Percentiles rank a stretch among this genome's conserved stretches.
These are phyloP conservation scores for Fraxinus anomala DNA, from an alignment of 257 asterid species.

Conservation along the genomic window DNA sequence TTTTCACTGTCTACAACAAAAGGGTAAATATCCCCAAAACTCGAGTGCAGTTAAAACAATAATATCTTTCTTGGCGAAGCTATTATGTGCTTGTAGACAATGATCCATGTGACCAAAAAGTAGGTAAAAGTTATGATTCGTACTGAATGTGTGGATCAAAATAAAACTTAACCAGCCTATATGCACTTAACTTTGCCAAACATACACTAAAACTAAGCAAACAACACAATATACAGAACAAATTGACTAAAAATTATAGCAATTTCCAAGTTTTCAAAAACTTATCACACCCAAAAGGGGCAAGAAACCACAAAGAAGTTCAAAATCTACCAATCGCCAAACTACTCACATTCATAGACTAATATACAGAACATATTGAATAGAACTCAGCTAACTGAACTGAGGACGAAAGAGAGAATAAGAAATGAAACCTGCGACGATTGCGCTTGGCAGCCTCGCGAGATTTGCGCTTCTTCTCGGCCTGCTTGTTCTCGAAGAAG, in stretches of 20 bases:
- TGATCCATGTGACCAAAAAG: no score
- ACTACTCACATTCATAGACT: neutral
- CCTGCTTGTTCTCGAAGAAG: conserved; percentile 78
- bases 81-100: no score
- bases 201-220: neutral
- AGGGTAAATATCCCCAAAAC: no score
- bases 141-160: no score
- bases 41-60: no score
- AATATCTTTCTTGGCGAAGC: no score
- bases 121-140: no score
- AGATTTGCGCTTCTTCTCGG: conserved; percentile 67
- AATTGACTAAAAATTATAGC: neutral
- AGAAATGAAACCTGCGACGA: conserved; percentile 60
- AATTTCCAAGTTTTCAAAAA: neutral
- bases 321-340: neutral
- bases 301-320: neutral
- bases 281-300: neutral
- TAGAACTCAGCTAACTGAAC: neutral
- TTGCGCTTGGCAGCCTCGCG: conserved; percentile 94
- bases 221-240: neutral
- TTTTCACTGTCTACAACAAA: no score
- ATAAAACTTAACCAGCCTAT: no score
- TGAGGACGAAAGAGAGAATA: neutral
- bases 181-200: neutral
- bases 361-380: neutral